Conservation (phyloP, 495 filamentous ascomycete species). For the Penicillium cinerascens region DNA sequence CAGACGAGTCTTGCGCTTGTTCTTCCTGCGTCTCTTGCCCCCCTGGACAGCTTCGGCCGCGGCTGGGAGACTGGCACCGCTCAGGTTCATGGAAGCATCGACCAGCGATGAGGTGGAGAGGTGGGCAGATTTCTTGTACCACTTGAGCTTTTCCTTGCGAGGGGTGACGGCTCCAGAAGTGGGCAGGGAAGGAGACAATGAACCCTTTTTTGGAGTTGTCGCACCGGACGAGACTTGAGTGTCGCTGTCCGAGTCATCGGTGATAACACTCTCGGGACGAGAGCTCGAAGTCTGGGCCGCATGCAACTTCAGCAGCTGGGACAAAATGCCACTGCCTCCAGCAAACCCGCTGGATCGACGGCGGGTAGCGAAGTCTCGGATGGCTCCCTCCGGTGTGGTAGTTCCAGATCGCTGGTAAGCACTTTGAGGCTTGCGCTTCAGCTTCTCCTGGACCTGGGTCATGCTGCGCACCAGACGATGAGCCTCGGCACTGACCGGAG, state of each 20-base stretch:
- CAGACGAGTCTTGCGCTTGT: conserved; percentile 45
- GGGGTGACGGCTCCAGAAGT: conserved; percentile 55
- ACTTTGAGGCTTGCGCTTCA: conserved; percentile 30
- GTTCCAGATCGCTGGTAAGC: conserved; percentile 40
- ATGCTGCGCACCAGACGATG: conserved; percentile 44
- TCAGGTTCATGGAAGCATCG: conserved; percentile 49
- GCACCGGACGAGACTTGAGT: conserved; percentile 35
- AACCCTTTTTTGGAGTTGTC: conserved; percentile 33
- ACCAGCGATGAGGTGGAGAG: conserved; percentile 43
- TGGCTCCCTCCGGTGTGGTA: conserved; percentile 34
- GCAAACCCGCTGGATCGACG: conserved; percentile 21
- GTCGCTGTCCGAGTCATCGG: conserved; percentile 42
- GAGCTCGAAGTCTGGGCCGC: conserved; percentile 25
- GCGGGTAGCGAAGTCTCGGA: conserved; percentile 29
- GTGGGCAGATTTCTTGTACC: conserved; percentile 57
- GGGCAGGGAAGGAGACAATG: conserved; percentile 18
- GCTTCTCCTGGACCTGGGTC: conserved; percentile 27
- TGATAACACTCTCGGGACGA: conserved; percentile 33
- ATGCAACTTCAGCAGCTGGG: conserved; percentile 40
- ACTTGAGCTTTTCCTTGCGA: conserved; percentile 57
- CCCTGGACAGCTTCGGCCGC: conserved; percentile 29
- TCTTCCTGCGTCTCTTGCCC: conserved; percentile 30
- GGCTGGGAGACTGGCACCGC: conserved; percentile 31
- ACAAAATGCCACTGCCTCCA: conserved; percentile 38
- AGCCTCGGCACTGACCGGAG: conserved; percentile 36